phyloP scores from a whole-genome alignment of 108 stramenopile species.

The Pseudonitzschia multistriata region DNA sequence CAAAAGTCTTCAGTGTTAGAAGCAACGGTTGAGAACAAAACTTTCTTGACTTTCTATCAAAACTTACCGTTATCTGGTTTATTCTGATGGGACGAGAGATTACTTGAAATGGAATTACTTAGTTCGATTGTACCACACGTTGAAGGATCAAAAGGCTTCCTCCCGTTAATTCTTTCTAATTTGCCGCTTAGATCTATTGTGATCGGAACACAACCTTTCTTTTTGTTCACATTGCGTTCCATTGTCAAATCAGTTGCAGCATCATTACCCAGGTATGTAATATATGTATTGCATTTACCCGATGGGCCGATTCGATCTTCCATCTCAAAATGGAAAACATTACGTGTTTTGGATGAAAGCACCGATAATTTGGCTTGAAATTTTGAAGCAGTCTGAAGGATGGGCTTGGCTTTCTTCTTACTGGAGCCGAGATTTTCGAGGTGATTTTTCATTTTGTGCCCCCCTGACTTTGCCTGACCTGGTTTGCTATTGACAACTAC shows the following conservation, averaged over 20 bases:
- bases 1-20: not conserved
- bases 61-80: constrained; percentile 2
- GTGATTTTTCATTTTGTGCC: not conserved
- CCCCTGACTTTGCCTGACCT: not conserved
- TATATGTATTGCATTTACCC: not conserved
- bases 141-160: not conserved
- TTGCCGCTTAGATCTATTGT: not conserved
- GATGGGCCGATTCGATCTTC: not conserved
- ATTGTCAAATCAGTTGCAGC: not conserved
- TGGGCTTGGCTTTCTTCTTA: not conserved
- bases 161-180: not conserved
- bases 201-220: not conserved
- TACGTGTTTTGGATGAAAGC: not conserved
- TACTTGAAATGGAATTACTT: not conserved
- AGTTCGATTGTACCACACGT: constrained; percentile 7
- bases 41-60: not conserved
- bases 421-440: not conserved
- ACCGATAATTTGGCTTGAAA: not conserved
- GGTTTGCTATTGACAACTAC: not conserved
- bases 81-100: too few species aligned
- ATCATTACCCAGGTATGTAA: constrained; percentile 6
- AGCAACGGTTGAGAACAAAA: not conserved
- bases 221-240: not conserved
- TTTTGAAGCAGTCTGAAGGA: not conserved
- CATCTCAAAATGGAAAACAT: not conserved